phyloP scores from a whole-genome alignment of 345 rosid genomes.

The Populus pruinosa region DNA sequence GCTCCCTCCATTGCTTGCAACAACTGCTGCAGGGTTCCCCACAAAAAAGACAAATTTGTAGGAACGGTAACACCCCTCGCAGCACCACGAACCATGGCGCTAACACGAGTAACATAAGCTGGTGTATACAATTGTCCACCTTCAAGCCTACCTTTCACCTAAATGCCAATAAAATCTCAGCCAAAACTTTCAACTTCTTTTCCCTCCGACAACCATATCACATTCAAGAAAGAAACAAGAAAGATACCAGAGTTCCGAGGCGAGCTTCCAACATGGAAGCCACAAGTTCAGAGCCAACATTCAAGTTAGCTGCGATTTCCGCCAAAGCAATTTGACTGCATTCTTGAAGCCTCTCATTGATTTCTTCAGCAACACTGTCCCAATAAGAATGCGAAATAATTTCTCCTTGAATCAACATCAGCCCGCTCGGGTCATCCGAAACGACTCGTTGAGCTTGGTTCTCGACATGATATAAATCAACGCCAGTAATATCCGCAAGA shows the following conservation, averaged over 20 bases:
- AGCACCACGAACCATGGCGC: constrained; percentile 95
- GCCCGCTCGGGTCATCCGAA: constrained; percentile 38
- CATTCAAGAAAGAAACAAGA: background rate
- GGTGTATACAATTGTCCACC: constrained; percentile 96
- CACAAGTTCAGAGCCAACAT: constrained; percentile 81
- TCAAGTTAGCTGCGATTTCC: constrained; percentile 79
- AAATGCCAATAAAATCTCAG: constrained; percentile 10
- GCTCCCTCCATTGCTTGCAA: constrained; percentile 91
- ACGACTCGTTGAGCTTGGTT: constrained; percentile 73
- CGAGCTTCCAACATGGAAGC: constrained; percentile 85
- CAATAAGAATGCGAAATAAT: constrained; percentile 86
- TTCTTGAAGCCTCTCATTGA: constrained; percentile 93
- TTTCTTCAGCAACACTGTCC: constrained; percentile 90
- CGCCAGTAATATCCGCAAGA: constrained; percentile 73
- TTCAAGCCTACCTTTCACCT: constrained; percentile 99
- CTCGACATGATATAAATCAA: constrained; percentile 92
- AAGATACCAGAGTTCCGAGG: constrained; percentile 73
- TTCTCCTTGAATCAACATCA: constrained; percentile 81
- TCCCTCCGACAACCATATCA: background rate
- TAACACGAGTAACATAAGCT: constrained; percentile 86
- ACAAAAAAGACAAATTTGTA: constrained; percentile 63
- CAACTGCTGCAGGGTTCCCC: constrained; percentile 76
- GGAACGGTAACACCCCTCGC: constrained; percentile 88
- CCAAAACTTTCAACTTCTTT: constrained; percentile 7
- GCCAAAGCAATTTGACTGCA: constrained; percentile 91